Base-by-base conservation (phyloP, 371 early-diverging fungal genomes). In the Mortierella sp. region DNA sequence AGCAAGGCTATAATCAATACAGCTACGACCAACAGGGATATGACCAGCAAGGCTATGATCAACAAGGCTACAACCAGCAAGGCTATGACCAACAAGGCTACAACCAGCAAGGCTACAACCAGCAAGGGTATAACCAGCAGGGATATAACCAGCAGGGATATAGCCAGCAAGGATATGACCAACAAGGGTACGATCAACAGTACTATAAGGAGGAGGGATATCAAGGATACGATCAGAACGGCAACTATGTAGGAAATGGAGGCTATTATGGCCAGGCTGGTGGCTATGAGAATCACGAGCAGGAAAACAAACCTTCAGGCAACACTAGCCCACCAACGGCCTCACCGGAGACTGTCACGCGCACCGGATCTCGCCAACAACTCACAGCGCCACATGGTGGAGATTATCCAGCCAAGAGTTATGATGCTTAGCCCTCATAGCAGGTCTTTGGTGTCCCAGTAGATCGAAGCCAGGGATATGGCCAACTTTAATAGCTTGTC, bases 351-450 rank as follows among this genome's bases (percentile, higher is more conserved):
- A 65, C 75, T 9, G 33, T 64, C 5, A 32, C 50, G 16, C 67
- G 59, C 13, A 15, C 53, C 15, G 67, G 63, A 41, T 43, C 67
- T 3, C 59, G 67, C 41, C 59, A 67, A 32, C 48, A 48, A 4
- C 48, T 32, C 16, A 61, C 41, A 11, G 33, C 66, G 22, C 63
- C 62, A 19, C 60, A 22, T 32, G 36, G 28, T 10, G 62, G 70
- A 2, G 64, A 58, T 32, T 62, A 58, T 53, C 38, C 74, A 3
- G 55, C 52, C 16, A 61, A 76, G 21, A 47, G 48, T 22, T 76
- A 76, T 52, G 76, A 58, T 22, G 71, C 52, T n/a, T 67, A 76
- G 45, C 71, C 76, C 22, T 70, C 71, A 62, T 71, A 76, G 71
- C 63, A 67, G 68, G 77, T 68, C 77, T 76, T 70, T 71, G 72